Conservation (phyloP, 2,329 filamentous ascomycete species). For the Lecanicillium sp. region DNA sequence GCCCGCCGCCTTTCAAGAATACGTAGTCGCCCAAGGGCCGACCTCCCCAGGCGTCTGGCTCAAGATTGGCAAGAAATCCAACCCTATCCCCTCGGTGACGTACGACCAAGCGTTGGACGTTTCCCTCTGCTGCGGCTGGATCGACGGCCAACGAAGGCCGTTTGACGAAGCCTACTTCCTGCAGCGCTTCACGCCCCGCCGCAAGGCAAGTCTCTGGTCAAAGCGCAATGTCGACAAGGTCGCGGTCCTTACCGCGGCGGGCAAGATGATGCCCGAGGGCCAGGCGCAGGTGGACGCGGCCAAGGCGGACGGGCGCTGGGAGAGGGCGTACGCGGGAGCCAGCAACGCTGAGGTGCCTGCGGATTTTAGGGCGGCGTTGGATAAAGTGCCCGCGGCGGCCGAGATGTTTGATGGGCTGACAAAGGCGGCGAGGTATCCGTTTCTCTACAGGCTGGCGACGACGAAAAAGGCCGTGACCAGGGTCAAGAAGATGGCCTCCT, state of each 20-base stretch:
- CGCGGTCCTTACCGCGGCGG: slow-evolving; percentile 31
- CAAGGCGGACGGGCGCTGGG: slow-evolving; percentile 51
- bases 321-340: slow-evolving; percentile 44
- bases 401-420: slow-evolving; percentile 30
- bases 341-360: slow-evolving; percentile 37
- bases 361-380: slow-evolving; percentile 39
- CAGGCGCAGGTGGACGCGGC: slow-evolving; percentile 44
- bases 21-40: slow-evolving; percentile 28
- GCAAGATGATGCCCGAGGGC: slow-evolving; percentile 41
- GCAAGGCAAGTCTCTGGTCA: slow-evolving; percentile 49
- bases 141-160: slow-evolving; percentile 45
- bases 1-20: slow-evolving; percentile 24
- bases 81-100: slow-evolving; percentile 34
- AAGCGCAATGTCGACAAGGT: slow-evolving; percentile 50
- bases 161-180: slow-evolving; percentile 40
- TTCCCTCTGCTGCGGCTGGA: slow-evolving; percentile 56
- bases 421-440: slow-evolving; percentile 36
- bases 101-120: slow-evolving; percentile 46
- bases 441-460: slow-evolving; percentile 37
- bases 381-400: slow-evolving; percentile 20
- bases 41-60: slow-evolving; percentile 35
- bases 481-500: slow-evolving; percentile 29
- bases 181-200: slow-evolving; percentile 52
- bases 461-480: slow-evolving; percentile 28
- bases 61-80: slow-evolving; percentile 39